Percentiles rank a stretch among this genome's conserved stretches.
These are phyloP conservation scores for Trifolium fragiferum DNA, from an alignment of 306 rosid species.

Conservation along the genomic window DNA sequence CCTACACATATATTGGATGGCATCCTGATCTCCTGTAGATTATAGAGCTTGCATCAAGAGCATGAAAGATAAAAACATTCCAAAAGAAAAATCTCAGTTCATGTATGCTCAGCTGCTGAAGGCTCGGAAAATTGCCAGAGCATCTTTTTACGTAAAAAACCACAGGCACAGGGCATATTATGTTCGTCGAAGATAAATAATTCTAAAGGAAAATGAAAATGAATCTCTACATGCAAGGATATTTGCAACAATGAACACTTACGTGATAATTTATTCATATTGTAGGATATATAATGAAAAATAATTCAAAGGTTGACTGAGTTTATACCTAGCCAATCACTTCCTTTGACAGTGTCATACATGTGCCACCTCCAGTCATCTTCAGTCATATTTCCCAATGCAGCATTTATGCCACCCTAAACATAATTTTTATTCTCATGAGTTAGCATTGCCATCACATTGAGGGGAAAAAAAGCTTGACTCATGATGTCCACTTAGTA, in stretches of 20 bases:
- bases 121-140: constrained; percentile 13
- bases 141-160: constrained; percentile 34
- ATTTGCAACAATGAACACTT: neutral
- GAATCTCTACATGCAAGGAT: constrained; percentile 8
- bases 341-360: constrained; percentile 96
- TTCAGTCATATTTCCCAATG: constrained; percentile 90
- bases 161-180: constrained; percentile 12
- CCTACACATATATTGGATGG: constrained; percentile 94
- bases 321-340: constrained; percentile 85
- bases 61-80: constrained; percentile 4
- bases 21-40: constrained; percentile 90
- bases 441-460: constrained; percentile 26
- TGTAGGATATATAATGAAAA: constrained; percentile 11
- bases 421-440: constrained; percentile 32
- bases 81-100: constrained; percentile 10
- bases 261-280: no score
- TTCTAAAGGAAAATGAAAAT: constrained; percentile 11
- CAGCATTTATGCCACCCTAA: constrained; percentile 96
- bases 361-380: constrained; percentile 99
- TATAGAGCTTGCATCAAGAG: constrained; percentile 34
- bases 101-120: constrained; percentile 10
- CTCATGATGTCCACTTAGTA: constrained; percentile 12
- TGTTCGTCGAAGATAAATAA: constrained; percentile 24
- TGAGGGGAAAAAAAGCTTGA: neutral
- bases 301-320: neutral